Evolutionary conservation across 1,139 yeast species (phyloP).

Genomic region (Suhomyces wounanorum): DNA sequence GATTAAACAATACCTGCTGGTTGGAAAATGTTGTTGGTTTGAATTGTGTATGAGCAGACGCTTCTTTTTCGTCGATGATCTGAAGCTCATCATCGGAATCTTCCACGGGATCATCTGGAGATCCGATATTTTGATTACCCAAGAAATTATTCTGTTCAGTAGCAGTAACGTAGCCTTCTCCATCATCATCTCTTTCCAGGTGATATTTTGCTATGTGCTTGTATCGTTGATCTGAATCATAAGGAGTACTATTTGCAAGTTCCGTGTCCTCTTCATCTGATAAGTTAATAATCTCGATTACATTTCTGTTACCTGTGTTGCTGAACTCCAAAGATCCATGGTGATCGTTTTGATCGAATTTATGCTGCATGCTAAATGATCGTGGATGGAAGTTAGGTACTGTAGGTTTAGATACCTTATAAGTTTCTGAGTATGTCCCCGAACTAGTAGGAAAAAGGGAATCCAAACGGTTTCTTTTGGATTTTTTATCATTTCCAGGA

Average conservation of each 20-base stretch:
- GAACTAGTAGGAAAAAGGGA: background rate
- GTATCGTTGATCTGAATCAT: background rate
- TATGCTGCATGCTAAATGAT: background rate
- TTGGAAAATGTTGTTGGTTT: slow-evolving; percentile 21
- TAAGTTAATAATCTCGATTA: slow-evolving; percentile 12
- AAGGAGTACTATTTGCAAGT: background rate
- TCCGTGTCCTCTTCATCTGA: slow-evolving; percentile 12
- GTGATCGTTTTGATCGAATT: background rate
- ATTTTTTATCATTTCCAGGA: background rate
- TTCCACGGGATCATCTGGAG: slow-evolving; percentile 2
- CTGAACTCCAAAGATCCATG: background rate
- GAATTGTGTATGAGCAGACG: slow-evolving; percentile 19
- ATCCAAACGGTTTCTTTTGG: background rate
- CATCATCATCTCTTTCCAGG: background rate
- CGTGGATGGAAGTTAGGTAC: background rate
- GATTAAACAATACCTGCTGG: slow-evolving; percentile 20
- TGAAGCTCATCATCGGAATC: slow-evolving; percentile 24
- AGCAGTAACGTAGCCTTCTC: background rate
- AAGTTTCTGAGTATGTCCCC: background rate
- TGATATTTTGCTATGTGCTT: background rate
- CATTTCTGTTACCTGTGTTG: background rate
- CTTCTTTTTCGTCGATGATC: slow-evolving; percentile 24
- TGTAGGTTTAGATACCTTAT: background rate
- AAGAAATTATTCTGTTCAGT: background rate
- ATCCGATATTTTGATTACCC: background rate